phyloP scores from a whole-genome alignment of 352 stramenopile species.

The Elongisporangium anandrum region DNA sequence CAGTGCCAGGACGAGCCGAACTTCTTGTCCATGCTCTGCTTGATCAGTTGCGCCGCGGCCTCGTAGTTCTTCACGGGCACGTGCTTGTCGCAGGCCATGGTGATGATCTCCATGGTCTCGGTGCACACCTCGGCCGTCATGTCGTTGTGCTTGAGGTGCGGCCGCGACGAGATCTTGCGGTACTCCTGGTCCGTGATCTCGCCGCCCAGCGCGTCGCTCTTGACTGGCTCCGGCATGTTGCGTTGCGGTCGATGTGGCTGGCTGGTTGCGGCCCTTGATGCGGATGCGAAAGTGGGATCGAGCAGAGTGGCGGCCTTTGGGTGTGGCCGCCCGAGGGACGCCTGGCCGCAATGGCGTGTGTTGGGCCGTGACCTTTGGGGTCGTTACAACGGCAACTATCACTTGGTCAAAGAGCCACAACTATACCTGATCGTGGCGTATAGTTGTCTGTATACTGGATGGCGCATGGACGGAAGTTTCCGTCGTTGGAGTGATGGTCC shows the following conservation, averaged over 20 bases:
- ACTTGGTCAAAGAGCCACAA: neutral
- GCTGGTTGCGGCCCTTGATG: neutral
- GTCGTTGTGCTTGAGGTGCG: constrained; percentile 80
- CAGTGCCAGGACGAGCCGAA: constrained; percentile 96
- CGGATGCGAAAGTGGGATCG: neutral
- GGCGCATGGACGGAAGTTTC: neutral
- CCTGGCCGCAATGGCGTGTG: neutral
- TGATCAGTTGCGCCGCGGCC: constrained; percentile 89
- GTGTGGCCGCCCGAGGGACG: neutral
- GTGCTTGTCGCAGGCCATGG: constrained; percentile 96
- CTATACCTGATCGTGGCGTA: neutral
- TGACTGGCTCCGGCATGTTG: constrained; percentile 53
- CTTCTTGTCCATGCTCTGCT: constrained; percentile 97
- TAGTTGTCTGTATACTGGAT: neutral
- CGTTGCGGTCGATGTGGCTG: neutral
- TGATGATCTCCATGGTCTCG: constrained; percentile 95
- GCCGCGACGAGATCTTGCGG: constrained; percentile 80
- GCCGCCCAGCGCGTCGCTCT: constrained; percentile 21
- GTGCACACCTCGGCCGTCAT: constrained; percentile 94
- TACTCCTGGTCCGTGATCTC: constrained; percentile 77
- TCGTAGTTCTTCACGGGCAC: constrained; percentile 94
- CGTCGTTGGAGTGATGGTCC: neutral
- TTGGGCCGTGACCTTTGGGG: neutral
- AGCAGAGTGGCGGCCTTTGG: neutral
- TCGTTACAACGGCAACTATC: neutral